Evolutionary conservation across 257 asterid genomes (phyloP).

Genomic region (Penstemon newberryi): DNA sequence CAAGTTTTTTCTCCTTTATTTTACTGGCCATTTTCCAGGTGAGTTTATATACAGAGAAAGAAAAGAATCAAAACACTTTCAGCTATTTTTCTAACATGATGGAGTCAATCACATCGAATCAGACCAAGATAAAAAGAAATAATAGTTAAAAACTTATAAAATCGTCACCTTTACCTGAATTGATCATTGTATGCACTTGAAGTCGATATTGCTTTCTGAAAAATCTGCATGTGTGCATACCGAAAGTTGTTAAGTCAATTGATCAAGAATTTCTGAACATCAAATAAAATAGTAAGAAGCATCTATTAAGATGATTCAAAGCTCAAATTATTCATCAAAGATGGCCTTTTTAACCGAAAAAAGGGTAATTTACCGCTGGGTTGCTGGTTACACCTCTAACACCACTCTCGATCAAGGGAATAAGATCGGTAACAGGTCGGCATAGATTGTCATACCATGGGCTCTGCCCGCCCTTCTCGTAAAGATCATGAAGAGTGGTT

Average conservation of each 20-base stretch:
- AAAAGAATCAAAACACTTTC: background rate
- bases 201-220: conserved; percentile 98
- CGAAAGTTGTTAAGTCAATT: background rate
- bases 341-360: background rate
- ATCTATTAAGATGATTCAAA: background rate
- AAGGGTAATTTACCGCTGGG: conserved; percentile 72
- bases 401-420: conserved; percentile 88
- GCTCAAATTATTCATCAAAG: background rate
- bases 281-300: background rate
- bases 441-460: conserved; percentile 98
- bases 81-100: background rate
- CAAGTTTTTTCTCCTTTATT: conserved; percentile 5
- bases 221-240: conserved; percentile 60
- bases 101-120: background rate
- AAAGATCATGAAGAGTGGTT: conserved; percentile 94
- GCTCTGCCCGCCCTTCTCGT: conserved; percentile 94
- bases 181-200: conserved; percentile 98
- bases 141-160: conserved; percentile 21
- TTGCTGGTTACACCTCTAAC: conserved; percentile 98
- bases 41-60: conserved; percentile 1
- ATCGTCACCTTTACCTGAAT: conserved; percentile 57
- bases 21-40: background rate
- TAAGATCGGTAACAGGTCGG: conserved; percentile 96
- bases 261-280: background rate
- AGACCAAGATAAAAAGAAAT: conserved; percentile 7